Percentiles rank a stretch among this genome's conserved stretches.
phyloP scores from a whole-genome alignment of 192 early-diverging fungal genomes.

The Coemansia sp. region DNA sequence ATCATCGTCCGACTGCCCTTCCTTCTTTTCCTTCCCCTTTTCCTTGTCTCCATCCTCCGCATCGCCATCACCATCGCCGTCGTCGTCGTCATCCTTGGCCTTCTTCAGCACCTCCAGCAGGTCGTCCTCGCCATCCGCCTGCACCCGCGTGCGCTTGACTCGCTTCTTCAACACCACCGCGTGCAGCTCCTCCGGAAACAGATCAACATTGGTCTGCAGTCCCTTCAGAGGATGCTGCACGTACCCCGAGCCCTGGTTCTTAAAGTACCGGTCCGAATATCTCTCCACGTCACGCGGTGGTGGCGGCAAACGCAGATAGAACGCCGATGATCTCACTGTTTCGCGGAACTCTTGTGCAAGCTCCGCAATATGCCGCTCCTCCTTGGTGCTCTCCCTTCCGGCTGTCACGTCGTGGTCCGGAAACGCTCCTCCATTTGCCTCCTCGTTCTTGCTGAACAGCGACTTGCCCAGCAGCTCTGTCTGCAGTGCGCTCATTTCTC shows the following conservation, averaged over 20 bases:
- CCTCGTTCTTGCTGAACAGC: conserved; percentile 18
- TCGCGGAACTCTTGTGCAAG: conserved; percentile 31
- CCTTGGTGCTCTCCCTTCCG: conserved; percentile 16
- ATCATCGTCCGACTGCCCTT: conserved; percentile 19
- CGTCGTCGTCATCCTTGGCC: conserved; percentile 36
- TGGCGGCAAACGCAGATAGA: conserved; percentile 43
- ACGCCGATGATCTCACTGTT: conserved; percentile 30
- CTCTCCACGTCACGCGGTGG: conserved; percentile 42
- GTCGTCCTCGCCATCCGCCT: conserved; percentile 13
- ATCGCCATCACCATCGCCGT: conserved; percentile 13
- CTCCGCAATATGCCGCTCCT: conserved; percentile 33
- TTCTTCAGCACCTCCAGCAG: conserved; percentile 29
- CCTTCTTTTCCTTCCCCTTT: conserved; percentile 19
- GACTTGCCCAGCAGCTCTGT: conserved; percentile 39
- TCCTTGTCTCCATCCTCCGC: too few relatives aligned
- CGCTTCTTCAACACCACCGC: conserved; percentile 29
- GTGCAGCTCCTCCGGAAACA: conserved; percentile 54
- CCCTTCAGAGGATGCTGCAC: conserved; percentile 31
- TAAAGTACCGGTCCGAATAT: conserved; percentile 49
- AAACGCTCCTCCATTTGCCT: conserved; percentile 8
- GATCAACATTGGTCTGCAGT: conserved; percentile 27
- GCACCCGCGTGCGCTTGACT: conserved; percentile 22
- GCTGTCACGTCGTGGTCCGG: conserved; percentile 33
- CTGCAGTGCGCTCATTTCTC: conserved; percentile 45
- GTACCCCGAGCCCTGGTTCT: not conserved